Conservation (phyloP, 140 eudicot genomes). For the Anethum foeniculum region DNA sequence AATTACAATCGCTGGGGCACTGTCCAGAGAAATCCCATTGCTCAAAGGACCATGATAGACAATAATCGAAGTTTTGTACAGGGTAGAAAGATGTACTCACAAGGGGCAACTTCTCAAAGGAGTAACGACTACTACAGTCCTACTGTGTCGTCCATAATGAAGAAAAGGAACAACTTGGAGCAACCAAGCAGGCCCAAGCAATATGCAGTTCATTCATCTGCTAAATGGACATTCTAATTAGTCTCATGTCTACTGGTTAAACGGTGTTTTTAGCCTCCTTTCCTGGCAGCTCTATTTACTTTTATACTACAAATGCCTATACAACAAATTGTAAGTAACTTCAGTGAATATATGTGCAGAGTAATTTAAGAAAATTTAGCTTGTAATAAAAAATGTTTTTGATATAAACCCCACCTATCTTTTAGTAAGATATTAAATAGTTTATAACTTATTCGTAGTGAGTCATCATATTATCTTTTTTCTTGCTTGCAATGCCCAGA, state of each 20-base stretch:
- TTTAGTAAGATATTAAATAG: no score
- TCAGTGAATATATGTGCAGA: slow-evolving; percentile 19
- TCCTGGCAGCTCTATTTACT: not conserved
- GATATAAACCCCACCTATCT: not conserved
- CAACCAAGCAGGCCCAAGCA: slow-evolving; percentile 40
- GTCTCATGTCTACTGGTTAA: not conserved
- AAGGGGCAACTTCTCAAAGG: slow-evolving; percentile 73
- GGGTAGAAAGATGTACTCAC: slow-evolving; percentile 70
- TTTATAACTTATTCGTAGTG: no score
- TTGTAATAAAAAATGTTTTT: not conserved
- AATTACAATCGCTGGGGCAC: slow-evolving; percentile 83
- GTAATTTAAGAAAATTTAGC: not conserved
- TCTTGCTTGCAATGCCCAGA: no score
- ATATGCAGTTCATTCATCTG: slow-evolving; percentile 59
- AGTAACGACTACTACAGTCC: slow-evolving; percentile 84
- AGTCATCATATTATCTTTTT: no score
- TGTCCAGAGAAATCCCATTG: slow-evolving; percentile 49
- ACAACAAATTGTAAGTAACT: slow-evolving; percentile 27
- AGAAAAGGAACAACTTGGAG: slow-evolving; percentile 59
- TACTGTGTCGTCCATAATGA: slow-evolving; percentile 86
- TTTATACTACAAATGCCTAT: slow-evolving; percentile 13
- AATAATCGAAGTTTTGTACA: slow-evolving; percentile 61
- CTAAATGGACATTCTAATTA: slow-evolving; percentile 56
- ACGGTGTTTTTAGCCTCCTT: not conserved
- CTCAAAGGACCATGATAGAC: slow-evolving; percentile 53